Conservation (phyloP, 2,329 filamentous ascomycete genomes). For the Hymenoscyphus salicellus region DNA sequence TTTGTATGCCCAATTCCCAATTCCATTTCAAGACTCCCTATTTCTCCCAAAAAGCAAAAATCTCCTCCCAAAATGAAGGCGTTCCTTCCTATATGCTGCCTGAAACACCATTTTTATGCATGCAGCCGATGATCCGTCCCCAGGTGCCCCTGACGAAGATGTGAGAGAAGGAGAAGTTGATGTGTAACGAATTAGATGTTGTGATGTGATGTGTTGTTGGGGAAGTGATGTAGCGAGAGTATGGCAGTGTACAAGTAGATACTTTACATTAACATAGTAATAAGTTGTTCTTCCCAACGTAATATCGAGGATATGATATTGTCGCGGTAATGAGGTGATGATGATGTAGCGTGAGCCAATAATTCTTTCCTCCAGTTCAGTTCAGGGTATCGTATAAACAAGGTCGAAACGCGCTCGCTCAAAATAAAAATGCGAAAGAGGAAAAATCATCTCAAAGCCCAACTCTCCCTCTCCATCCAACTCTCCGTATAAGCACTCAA, state of each 20-base stretch:
- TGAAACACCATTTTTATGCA: too few relatives aligned
- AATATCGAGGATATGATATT: neutral
- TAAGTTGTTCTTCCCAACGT: neutral
- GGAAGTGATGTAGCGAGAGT: neutral
- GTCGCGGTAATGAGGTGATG: neutral
- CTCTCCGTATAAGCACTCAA: constrained; percentile 8
- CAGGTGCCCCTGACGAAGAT: too few relatives aligned
- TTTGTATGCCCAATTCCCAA: too few relatives aligned
- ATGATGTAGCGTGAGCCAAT: neutral
- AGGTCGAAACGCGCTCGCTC: neutral
- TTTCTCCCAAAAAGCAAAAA: too few relatives aligned
- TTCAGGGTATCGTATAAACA: neutral
- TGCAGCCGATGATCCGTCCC: too few relatives aligned
- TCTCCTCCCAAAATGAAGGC: too few relatives aligned
- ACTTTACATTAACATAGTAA: neutral
- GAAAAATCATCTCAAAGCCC: constrained; percentile 8
- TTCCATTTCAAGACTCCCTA: too few relatives aligned
- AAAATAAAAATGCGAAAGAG: neutral
- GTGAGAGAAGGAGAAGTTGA: neutral
- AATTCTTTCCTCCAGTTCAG: neutral
- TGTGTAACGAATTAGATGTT: neutral
- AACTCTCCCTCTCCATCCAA: constrained; percentile 12
- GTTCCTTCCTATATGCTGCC: too few relatives aligned
- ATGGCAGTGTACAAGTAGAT: neutral
- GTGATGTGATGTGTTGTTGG: neutral